Percentiles rank a stretch among this genome's conserved stretches.
Conservation (phyloP, 345 rosid genomes). For the Barbarea vulgaris region DNA sequence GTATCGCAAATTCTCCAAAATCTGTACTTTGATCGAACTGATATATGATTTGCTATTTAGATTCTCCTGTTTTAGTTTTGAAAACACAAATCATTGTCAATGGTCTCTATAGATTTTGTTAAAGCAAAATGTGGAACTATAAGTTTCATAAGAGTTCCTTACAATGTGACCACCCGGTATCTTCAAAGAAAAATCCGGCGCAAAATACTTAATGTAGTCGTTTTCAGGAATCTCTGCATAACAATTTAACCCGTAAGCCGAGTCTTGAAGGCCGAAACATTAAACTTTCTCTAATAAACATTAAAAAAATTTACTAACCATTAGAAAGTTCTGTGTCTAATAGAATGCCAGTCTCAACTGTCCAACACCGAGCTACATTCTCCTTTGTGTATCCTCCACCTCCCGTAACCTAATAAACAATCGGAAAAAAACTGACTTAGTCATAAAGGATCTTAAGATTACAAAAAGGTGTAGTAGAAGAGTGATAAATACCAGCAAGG, state of each 20-base stretch:
- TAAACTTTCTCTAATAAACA: neutral
- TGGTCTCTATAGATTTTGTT: neutral
- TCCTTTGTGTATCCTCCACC: constrained; percentile 99
- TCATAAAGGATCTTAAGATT: neutral
- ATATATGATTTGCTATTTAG: constrained; percentile 85
- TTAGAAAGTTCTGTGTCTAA: constrained; percentile 90
- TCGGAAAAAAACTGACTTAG: neutral
- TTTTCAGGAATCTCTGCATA: constrained; percentile 92
- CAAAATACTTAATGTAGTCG: constrained; percentile 83
- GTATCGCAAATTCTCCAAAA: constrained; percentile 81
- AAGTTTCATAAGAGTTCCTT: constrained; percentile 39
- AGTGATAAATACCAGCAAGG: constrained; percentile 66
- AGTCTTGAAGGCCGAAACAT: neutral
- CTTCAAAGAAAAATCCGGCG: constrained; percentile 80
- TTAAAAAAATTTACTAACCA: constrained; percentile 46
- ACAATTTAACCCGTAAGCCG: neutral
- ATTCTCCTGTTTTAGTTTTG: constrained; percentile 65
- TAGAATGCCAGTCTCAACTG: constrained; percentile 92
- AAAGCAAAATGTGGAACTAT: neutral
- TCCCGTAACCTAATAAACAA: constrained; percentile 78
- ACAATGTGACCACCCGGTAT: constrained; percentile 84
- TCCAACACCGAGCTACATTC: constrained; percentile 99
- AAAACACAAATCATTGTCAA: constrained; percentile 8
- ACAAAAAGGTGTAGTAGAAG: neutral
- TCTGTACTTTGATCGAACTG: constrained; percentile 81